Evolutionary conservation across 257 asterid genomes (phyloP), one percentile per base, ranked within the genome.

Genomic region (Solanum pennellii): DNA sequence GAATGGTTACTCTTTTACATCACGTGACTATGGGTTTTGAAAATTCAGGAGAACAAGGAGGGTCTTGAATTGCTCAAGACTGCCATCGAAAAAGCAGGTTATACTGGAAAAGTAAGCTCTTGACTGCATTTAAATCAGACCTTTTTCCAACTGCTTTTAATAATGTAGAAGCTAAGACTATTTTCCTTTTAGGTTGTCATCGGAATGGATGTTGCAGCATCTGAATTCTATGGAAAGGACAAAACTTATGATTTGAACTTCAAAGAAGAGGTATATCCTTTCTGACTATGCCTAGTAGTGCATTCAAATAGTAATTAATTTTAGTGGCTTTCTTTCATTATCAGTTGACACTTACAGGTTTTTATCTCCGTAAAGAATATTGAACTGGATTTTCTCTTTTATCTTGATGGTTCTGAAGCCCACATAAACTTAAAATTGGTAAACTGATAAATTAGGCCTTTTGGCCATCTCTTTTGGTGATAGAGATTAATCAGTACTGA

Each of bases 161-260:
- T 79, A 44, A 79, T 27, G 1, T 27, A 18, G 66, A 45, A 25
- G 84, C 5, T 77, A 14, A 66, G 23, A 68, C 14, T 68, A 93
- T 76, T 39, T 86, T 72, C 85, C 77, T 16, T 35, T 1, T 82
- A 95, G 99, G 98, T 97, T 87, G 99, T 96, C 31, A 97, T 96
- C 31, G 99, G 99, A 33, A 97, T 97, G 98, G 99, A 97, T 89
- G 99, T 97, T 89, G 99, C 99, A 52, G 99, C 99, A 37, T 97
- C 99, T 88, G 99, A 96, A 88, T 97, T 97, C 87, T 97, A 95
- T 85, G 98, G 98, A 71, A 68, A 91, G 14, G 98, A 95, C 85
- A 92, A 94, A 93, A 92, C 93, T 16, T 95, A 95, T 14, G 99
- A 97, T 86, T 89, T 95, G 97, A 96, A 97, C 94, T 97, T 97